Percentiles rank a stretch among this genome's conserved stretches.
These are phyloP conservation scores for Pythium brassicae DNA, from an alignment of 352 stramenopile species.

Conservation along the genomic window DNA sequence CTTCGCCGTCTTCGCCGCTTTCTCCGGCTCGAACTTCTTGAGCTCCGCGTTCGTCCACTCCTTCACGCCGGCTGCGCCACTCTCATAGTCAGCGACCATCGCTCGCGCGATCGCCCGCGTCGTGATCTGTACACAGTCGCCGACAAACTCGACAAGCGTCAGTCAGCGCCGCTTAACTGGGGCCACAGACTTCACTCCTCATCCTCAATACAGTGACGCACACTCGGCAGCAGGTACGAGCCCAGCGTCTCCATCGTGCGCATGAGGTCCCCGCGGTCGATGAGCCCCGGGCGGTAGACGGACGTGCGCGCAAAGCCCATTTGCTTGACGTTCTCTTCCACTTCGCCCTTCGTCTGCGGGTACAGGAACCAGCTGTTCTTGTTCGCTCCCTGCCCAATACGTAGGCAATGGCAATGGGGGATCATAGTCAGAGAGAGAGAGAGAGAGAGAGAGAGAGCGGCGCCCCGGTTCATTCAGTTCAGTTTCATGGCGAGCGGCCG, in stretches of 20 bases:
- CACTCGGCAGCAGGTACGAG: conserved; percentile 42
- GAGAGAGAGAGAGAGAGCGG: neutral
- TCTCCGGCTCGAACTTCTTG: conserved; percentile 38
- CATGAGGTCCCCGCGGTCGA: conserved; percentile 53
- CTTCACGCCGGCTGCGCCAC: conserved; percentile 26
- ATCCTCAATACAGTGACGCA: conserved; percentile 19
- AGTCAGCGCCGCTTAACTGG: too few species aligned
- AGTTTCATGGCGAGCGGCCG: conserved; percentile 3
- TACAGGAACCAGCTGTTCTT: conserved; percentile 81
- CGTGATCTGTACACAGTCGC: conserved; percentile 30
- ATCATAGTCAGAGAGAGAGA: neutral
- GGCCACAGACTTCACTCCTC: conserved; percentile 6
- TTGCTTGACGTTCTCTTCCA: conserved; percentile 56
- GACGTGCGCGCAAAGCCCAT: conserved; percentile 47
- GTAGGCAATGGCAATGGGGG: too few species aligned
- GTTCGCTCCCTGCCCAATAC: conserved; percentile 48
- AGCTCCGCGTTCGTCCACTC: conserved; percentile 50
- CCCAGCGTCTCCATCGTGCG: conserved; percentile 51
- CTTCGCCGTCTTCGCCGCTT: neutral
- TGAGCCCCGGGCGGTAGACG: conserved; percentile 56
- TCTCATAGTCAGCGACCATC: conserved; percentile 74
- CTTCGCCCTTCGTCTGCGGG: conserved; percentile 70
- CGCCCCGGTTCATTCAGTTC: too few species aligned
- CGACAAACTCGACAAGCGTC: too few species aligned
- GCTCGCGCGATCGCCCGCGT: conserved; percentile 47